These are phyloP conservation scores for Naganishia friedmannii DNA, from an alignment of 768 basidiomycete genomes.

Conservation along the genomic window DNA sequence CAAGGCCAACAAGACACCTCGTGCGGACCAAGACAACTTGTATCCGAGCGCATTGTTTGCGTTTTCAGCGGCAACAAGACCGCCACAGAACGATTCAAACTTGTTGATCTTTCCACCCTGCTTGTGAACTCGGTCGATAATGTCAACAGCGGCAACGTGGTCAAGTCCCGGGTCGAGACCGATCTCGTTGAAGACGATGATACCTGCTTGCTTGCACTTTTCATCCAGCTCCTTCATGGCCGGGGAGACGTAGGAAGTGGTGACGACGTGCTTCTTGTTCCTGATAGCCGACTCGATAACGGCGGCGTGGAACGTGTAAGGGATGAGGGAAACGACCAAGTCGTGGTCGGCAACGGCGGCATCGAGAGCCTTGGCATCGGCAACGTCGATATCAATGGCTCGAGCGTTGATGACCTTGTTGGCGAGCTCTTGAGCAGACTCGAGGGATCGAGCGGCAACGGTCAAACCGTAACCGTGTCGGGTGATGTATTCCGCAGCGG, in stretches of 20 bases:
- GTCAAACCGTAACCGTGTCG: conserved; percentile 73
- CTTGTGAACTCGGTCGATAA: conserved; percentile 85
- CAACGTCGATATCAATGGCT: conserved; percentile 77
- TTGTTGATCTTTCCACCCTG: conserved; percentile 75
- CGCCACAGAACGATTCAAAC: conserved; percentile 93
- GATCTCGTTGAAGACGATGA: conserved; percentile 95
- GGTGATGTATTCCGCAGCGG: conserved; percentile 94
- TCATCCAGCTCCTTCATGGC: conserved; percentile 83
- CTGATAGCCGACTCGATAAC: conserved; percentile 91
- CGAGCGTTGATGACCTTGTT: conserved; percentile 66
- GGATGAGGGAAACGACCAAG: conserved; percentile 92
- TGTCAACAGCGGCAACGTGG: conserved; percentile 89
- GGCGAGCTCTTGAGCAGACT: conserved; percentile 57
- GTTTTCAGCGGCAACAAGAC: conserved; percentile 86
- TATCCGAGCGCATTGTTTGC: conserved; percentile 94
- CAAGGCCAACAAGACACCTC: conserved; percentile 90
- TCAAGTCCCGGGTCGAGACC: conserved; percentile 88
- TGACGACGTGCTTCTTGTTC: conserved; percentile 86
- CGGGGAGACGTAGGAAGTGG: conserved; percentile 89
- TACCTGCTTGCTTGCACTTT: conserved; percentile 77
- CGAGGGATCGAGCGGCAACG: conserved; percentile 84
- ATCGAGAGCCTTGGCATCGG: conserved; percentile 67
- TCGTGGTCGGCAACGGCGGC: conserved; percentile 78
- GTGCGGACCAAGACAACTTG: conserved; percentile 98
- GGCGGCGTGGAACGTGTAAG: conserved; percentile 81